Conservation (phyloP, 768 basidiomycete genomes). For the Lanmaoa rubissima region DNA sequence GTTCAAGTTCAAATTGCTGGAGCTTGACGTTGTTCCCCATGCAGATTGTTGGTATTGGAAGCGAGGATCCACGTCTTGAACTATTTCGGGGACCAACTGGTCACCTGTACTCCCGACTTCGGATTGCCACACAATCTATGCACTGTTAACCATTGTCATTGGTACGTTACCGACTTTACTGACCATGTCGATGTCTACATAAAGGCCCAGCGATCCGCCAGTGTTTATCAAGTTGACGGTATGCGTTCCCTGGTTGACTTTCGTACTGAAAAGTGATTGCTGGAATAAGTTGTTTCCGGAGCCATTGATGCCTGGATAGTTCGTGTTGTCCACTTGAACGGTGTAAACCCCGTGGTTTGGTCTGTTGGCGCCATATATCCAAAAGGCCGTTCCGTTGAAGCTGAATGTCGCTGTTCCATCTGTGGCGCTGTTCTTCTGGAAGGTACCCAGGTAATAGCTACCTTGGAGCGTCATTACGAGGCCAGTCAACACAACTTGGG, state of each 20-base stretch:
- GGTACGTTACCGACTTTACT: neutral
- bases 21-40: slow-evolving; percentile 37
- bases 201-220: slow-evolving; percentile 30
- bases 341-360: slow-evolving; percentile 46
- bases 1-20: slow-evolving; percentile 33
- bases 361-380: slow-evolving; percentile 50
- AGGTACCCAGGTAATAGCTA: slow-evolving; percentile 41
- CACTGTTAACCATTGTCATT: neutral
- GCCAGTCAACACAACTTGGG: neutral
- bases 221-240: slow-evolving; percentile 33
- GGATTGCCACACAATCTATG: slow-evolving; percentile 30
- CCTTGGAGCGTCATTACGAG: neutral
- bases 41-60: slow-evolving; percentile 37
- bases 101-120: slow-evolving; percentile 19
- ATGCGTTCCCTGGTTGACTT: slow-evolving; percentile 36
- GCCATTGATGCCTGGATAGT: slow-evolving; percentile 33
- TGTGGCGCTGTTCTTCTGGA: slow-evolving; percentile 33
- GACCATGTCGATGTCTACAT: slow-evolving; percentile 49
- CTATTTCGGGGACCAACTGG: slow-evolving; percentile 16
- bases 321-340: slow-evolving; percentile 39
- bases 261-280: slow-evolving; percentile 36
- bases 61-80: slow-evolving; percentile 36
- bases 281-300: slow-evolving; percentile 35
- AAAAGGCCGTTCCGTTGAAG: slow-evolving; percentile 50
- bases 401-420: slow-evolving; percentile 39